A percentile compares a stretch with the other conserved stretches of the same genome.
Conservation (phyloP, 306 rosid genomes). For the Crotalaria pallida region DNA sequence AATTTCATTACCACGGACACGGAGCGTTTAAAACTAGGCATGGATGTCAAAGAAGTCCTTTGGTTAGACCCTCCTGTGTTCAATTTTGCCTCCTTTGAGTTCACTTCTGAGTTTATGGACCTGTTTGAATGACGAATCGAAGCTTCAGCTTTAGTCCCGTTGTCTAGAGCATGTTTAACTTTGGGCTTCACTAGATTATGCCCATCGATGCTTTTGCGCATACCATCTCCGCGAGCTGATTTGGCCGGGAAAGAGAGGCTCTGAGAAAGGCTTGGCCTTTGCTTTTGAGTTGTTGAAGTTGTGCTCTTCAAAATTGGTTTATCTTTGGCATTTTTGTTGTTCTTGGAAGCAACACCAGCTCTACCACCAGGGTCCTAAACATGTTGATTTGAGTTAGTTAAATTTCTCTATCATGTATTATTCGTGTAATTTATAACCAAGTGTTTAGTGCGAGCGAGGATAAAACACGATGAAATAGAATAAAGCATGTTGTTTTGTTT, state of each 20-base stretch:
- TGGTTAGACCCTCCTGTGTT: slow-evolving; percentile 23
- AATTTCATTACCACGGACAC: slow-evolving; percentile 41
- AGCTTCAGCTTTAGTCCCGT: slow-evolving; percentile 34
- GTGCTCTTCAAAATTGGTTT: slow-evolving; percentile 41
- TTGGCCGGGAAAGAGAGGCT: slow-evolving; percentile 75
- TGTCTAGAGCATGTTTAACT: slow-evolving; percentile 28
- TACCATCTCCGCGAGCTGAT: slow-evolving; percentile 39
- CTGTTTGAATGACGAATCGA: slow-evolving; percentile 36
- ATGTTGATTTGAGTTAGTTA: slow-evolving; percentile 16
- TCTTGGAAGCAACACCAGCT: slow-evolving; percentile 47
- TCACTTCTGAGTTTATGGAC: slow-evolving; percentile 39
- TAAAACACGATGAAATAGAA: no score
- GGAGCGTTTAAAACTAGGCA: slow-evolving; percentile 34
- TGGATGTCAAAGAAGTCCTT: slow-evolving; percentile 42
- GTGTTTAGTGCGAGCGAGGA: no score
- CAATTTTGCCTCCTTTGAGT: slow-evolving; percentile 39
- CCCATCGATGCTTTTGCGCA: slow-evolving; percentile 67
- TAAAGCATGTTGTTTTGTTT: no score
- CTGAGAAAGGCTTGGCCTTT: slow-evolving; percentile 55
- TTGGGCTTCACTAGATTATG: slow-evolving; percentile 32
- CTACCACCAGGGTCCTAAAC: slow-evolving; percentile 44
- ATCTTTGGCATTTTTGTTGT: slow-evolving; percentile 48
- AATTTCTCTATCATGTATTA: not conserved
- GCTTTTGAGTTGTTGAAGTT: slow-evolving; percentile 38
- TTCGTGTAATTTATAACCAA: no score